Evolutionary conservation across 108 stramenopile genomes (phyloP), one percentile per base, ranked within the genome.

Genomic region (Hondaea fermentalgiana): DNA sequence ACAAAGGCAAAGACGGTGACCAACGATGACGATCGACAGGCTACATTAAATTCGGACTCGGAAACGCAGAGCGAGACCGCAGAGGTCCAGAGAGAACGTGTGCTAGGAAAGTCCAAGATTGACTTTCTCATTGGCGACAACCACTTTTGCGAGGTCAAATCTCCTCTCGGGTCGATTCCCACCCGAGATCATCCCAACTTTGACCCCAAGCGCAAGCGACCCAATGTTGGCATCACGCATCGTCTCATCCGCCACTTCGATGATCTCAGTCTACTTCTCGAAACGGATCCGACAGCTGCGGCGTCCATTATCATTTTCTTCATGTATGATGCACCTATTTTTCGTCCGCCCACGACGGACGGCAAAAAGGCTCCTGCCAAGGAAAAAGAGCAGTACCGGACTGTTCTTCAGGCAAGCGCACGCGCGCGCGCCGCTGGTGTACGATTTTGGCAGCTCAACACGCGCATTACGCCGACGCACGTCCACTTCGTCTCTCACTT

Each of bases 141-240:
- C 57, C 87, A 87, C 58, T 87, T 58, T 59, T 28, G 23, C 59
- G 87, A 87, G 87, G 87, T 87, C 1, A 87, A 87, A 23, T n/a
- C 87, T 0, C 87, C 87, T 10, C 42, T 87, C 3, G 25, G 57
- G 28, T 23, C 6, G 14, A 5, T 87, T n/a, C 23, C 21, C 8
- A 58, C 57, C 16, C 58, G 1, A 19, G 87, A 87, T 5, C 87
- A 87, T 59, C 87, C 87, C 12, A 87, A 87, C 19, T 59, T 87
- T 23, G 57, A 83, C 4, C 45, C 45, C 12, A 23, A 25, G 23
- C 45, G 51, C n/a, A 83, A 83, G 76, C 6, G 49, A 3, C 57
- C 25, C 87, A 28, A 12, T 58, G 12, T 43, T 12, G 19, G 42
- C 12, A 12, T 87, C 25, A 87, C 25, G 6, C 21, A 57, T 17